Percentiles rank a stretch among this genome's conserved stretches.
phyloP scores from a whole-genome alignment of 352 stramenopile genomes.

The Globisporangium takayamanum region DNA sequence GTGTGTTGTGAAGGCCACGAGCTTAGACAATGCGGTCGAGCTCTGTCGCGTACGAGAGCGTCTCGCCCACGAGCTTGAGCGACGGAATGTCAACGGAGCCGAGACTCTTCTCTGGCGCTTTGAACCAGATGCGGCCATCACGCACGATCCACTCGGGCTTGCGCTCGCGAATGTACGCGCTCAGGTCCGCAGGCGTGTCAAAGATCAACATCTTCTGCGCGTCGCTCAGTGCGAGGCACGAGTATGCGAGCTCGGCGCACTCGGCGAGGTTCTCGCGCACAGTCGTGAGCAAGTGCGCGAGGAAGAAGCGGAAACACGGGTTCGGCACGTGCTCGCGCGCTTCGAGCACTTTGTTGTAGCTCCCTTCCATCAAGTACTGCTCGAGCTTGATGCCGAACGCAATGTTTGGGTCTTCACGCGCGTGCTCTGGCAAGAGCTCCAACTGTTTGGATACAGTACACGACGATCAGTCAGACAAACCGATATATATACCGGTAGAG shows the following conservation, averaged over 20 bases:
- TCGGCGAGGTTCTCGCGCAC: constrained; percentile 95
- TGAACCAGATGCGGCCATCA: constrained; percentile 85
- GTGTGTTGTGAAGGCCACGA: too few species aligned
- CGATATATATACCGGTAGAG: neutral
- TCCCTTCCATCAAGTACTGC: constrained; percentile 91
- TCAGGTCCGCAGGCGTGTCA: constrained; percentile 67
- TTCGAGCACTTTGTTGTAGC: constrained; percentile 92
- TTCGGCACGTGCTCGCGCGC: constrained; percentile 85
- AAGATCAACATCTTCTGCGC: constrained; percentile 94
- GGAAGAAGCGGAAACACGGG: constrained; percentile 92
- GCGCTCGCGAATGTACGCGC: constrained; percentile 81
- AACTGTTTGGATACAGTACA: constrained; percentile 25
- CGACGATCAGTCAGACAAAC: neutral
- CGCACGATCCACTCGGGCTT: constrained; percentile 90
- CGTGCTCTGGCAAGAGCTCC: constrained; percentile 80
- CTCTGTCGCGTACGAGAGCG: constrained; percentile 94
- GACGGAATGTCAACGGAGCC: constrained; percentile 90
- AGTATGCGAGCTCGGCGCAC: constrained; percentile 93
- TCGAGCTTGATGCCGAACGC: constrained; percentile 88
- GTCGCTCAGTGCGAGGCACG: constrained; percentile 80
- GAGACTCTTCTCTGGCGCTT: constrained; percentile 81
- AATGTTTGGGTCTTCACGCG: constrained; percentile 79
- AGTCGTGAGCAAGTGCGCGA: constrained; percentile 90
- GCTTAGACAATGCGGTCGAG: constrained; percentile 90
- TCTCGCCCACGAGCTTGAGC: constrained; percentile 93